A percentile compares a stretch with the other conserved stretches of the same genome.
These are phyloP conservation scores for Cyphellophora attinorum DNA, from an alignment of 2,329 filamentous ascomycete species.

Conservation along the genomic window DNA sequence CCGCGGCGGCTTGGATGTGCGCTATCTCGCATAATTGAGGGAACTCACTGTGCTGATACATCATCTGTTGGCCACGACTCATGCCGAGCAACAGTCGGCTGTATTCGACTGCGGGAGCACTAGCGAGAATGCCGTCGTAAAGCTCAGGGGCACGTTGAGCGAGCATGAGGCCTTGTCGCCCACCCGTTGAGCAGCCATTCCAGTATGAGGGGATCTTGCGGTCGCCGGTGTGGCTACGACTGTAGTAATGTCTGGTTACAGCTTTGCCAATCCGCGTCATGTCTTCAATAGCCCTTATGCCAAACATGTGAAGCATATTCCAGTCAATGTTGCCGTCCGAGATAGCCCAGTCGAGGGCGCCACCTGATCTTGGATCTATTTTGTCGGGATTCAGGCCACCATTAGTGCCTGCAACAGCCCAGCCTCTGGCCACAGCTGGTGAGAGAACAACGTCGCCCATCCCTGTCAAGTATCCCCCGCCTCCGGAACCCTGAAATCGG, in stretches of 20 bases:
- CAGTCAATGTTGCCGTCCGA: conserved; percentile 25
- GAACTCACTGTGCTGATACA: conserved; percentile 18
- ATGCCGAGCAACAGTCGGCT: conserved; percentile 21
- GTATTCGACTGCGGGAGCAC: conserved; percentile 16
- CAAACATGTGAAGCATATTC: conserved; percentile 25
- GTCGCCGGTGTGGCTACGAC: neutral
- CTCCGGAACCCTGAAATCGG: conserved; percentile 30
- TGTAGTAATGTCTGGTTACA: conserved; percentile 8
- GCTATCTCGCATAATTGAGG: conserved; percentile 25
- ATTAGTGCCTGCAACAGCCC: conserved; percentile 17
- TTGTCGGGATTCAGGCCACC: conserved; percentile 5
- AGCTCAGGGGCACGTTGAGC: conserved; percentile 18
- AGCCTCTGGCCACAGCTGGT: conserved; percentile 7
- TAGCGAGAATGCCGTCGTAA: conserved; percentile 21
- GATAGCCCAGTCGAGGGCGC: conserved; percentile 9
- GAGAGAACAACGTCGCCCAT: conserved; percentile 8
- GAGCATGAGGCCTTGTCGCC: conserved; percentile 47
- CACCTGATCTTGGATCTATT: neutral
- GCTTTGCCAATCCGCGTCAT: conserved; percentile 21
- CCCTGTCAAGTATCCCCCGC: conserved; percentile 22
- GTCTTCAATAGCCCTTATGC: conserved; percentile 24
- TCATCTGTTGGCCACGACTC: conserved; percentile 19
- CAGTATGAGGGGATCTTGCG: conserved; percentile 33
- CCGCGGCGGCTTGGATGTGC: conserved; percentile 24
- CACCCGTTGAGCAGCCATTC: conserved; percentile 50